Base-by-base conservation (phyloP, 1,284 basidiomycete genomes). In the Mycena citricolor region DNA sequence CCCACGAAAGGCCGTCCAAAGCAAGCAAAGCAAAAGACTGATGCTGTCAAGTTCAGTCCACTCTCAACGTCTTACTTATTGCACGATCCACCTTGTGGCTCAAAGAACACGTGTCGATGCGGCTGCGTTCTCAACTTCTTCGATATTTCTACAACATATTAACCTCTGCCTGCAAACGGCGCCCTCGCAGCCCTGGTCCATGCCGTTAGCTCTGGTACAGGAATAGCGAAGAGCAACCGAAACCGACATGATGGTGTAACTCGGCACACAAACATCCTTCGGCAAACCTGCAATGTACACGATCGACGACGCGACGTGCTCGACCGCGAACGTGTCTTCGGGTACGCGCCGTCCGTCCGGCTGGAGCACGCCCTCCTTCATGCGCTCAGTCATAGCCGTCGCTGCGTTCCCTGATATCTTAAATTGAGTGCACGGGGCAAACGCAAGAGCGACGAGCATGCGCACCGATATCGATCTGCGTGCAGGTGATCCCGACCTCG, bases 391-490 rank as follows among this genome's bases (percentile, higher is more conserved):
- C 70, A 89, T 75, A 1, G 66, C 65, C 0, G 86, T 88, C 20
- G 66, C 66, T 3, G 86, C 85, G 58, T 89, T 89, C 10, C 86
- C 83, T 84, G 48, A 8, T 12, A 35, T 24, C 8, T 23, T 1
- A 23, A 39, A 31, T 10, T 28, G 14, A 44, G 10, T 12, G 20
- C 20, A 51, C 20, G 42, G 48, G 43, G 40, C 41, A 51, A 36
- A 12, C 22, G 13, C 6, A 16, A 32, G n/a, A n/a, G n/a, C n/a
- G n/a, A n/a, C 30, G 25, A 29, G 28, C 13, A 26, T 29, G 39
- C 60, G 24, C 47, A 81, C 86, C 89, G 34, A 92, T 87, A 58
- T 92, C 87, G 34, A 92, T 78, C 59, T 91, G 85, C 0, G 85
- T 86, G 57, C 80, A 82, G 4, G 86, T 77, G 48, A 93, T 91